Evolutionary conservation across 1,139 yeast species (phyloP).

Genomic region (Eremothecium sinecaudum): DNA sequence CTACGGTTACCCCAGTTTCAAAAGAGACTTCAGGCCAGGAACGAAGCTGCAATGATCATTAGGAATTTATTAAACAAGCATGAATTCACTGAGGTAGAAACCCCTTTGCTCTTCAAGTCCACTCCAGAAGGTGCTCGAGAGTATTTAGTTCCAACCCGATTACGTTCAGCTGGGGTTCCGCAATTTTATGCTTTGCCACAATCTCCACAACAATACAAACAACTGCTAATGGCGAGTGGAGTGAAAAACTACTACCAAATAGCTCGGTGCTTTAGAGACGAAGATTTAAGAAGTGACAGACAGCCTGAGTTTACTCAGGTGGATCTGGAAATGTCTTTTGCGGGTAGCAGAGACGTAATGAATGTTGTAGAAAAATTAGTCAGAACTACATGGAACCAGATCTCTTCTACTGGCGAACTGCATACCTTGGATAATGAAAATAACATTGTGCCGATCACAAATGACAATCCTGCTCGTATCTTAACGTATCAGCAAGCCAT

Average conservation of each 20-base stretch:
- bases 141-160: slow-evolving; percentile 83
- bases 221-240: slow-evolving; percentile 89
- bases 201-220: slow-evolving; percentile 96
- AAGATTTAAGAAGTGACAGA: slow-evolving; percentile 86
- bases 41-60: slow-evolving; percentile 48
- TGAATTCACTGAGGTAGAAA: slow-evolving; percentile 74
- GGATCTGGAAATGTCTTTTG: slow-evolving; percentile 88
- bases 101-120: slow-evolving; percentile 85
- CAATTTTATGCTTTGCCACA: slow-evolving; percentile 87
- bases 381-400: slow-evolving; percentile 44
- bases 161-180: slow-evolving; percentile 24
- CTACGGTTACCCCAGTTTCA: slow-evolving; percentile 58
- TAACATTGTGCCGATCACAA: slow-evolving; percentile 22
- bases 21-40: slow-evolving; percentile 48
- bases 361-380: slow-evolving; percentile 53
- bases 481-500: slow-evolving; percentile 63
- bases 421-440: slow-evolving; percentile 21
- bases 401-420: slow-evolving; percentile 15
- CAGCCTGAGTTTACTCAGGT: slow-evolving; percentile 97
- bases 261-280: slow-evolving; percentile 92
- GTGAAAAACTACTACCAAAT: slow-evolving; percentile 77
- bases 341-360: slow-evolving; percentile 59
- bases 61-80: slow-evolving; percentile 42
- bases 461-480: slow-evolving; percentile 33
- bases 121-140: slow-evolving; percentile 99